Conservation (phyloP, 768 basidiomycete genomes). For the Hygrocybe punicea region DNA sequence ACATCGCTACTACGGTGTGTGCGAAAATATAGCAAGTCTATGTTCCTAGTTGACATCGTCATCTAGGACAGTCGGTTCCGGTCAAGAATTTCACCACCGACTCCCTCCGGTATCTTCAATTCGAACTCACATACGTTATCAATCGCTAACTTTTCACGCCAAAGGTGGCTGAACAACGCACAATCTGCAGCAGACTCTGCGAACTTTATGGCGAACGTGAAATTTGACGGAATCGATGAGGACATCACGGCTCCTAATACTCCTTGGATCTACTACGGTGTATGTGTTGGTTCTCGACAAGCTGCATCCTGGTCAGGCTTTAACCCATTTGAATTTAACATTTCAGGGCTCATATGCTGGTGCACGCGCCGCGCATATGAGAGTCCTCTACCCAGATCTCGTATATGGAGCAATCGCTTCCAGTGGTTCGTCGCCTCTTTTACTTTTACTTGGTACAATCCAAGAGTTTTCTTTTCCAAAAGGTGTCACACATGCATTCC, state of each 20-base stretch:
- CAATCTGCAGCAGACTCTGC: slow-evolving; percentile 91
- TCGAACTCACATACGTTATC: background rate
- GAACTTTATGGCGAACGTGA: slow-evolving; percentile 80
- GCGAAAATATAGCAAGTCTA: background rate
- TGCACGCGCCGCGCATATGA: slow-evolving; percentile 90
- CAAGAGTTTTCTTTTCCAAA: slow-evolving; percentile 3
- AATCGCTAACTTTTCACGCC: background rate
- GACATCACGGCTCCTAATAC: slow-evolving; percentile 68
- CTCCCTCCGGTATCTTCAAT: slow-evolving; percentile 56
- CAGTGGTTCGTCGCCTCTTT: slow-evolving; percentile 70
- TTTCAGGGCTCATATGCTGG: slow-evolving; percentile 84
- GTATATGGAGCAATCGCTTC: slow-evolving; percentile 88
- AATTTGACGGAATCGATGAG: slow-evolving; percentile 66
- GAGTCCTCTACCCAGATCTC: slow-evolving; percentile 80
- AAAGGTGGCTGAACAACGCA: slow-evolving; percentile 82
- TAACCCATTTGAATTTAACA: background rate
- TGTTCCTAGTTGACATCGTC: background rate
- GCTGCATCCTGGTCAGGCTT: too few relatives aligned
- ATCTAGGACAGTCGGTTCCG: slow-evolving; percentile 67
- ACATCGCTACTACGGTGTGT: slow-evolving; percentile 81
- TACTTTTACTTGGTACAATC: too few relatives aligned
- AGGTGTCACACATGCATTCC: slow-evolving; percentile 83
- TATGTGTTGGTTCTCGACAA: slow-evolving; percentile 32
- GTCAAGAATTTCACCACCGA: slow-evolving; percentile 79
- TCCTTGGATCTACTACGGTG: slow-evolving; percentile 94